Percentiles rank a stretch among this genome's conserved stretches.
Conservation (phyloP, 108 stramenopile genomes). For the Epithemia pelagica region DNA sequence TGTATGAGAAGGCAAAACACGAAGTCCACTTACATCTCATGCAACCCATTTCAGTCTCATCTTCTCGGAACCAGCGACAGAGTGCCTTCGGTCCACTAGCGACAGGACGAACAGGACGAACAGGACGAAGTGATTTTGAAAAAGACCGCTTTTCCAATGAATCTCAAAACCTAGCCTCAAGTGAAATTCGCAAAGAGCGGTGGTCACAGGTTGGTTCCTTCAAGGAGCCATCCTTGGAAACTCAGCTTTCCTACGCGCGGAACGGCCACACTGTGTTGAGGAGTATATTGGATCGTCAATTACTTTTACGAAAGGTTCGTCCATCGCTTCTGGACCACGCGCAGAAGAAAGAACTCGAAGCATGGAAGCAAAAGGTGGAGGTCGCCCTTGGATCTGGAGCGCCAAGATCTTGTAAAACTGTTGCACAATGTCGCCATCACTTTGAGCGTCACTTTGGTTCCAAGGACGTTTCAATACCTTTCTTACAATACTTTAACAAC, state of each 20-base stretch:
- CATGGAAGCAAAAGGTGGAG: conserved; percentile 80
- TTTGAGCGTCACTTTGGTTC: conserved; percentile 39
- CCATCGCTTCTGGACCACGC: conserved; percentile 37
- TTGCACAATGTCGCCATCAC: conserved; percentile 44
- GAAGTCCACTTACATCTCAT: too few relatives aligned
- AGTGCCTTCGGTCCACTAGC: too few relatives aligned
- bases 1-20: too few relatives aligned
- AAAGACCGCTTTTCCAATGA: too few relatives aligned
- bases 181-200: too few relatives aligned
- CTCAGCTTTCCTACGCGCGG: conserved; percentile 59
- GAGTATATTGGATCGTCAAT: conserved; percentile 34
- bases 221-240: not conserved
- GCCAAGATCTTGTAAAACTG: conserved; percentile 16
- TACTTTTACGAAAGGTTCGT: conserved; percentile 25
- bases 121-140: too few relatives aligned
- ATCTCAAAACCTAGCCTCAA: too few relatives aligned
- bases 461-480: conserved; percentile 43
- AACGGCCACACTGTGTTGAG: conserved; percentile 76
- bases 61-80: too few relatives aligned
- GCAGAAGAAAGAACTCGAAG: conserved; percentile 32
- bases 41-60: too few relatives aligned
- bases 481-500: conserved; percentile 81
- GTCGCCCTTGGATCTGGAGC: conserved; percentile 35
- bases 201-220: too few relatives aligned
- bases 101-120: too few relatives aligned